Base-by-base conservation (phyloP, 2,329 filamentous ascomycete genomes). In the Cladosporium cucumerinum region DNA sequence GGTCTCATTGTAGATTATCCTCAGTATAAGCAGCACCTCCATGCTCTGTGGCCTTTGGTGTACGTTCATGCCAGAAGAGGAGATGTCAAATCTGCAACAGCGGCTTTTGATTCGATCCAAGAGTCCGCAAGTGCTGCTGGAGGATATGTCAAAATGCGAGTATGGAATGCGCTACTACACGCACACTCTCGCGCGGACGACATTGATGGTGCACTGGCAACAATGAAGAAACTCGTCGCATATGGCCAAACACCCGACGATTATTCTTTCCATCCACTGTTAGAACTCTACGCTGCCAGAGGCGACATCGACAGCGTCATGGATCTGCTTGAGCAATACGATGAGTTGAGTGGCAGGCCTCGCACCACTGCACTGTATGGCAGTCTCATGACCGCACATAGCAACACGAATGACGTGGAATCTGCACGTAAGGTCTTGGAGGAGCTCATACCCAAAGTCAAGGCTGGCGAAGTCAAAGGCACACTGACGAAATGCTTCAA, bases 131-230 rank as follows among this genome's bases (percentile, higher is more conserved):
- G 25, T 21, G 61, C 62, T 39, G 65, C 73, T n/a, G 60, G n/a
- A 65, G 70, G 30, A n/a, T n/a, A 21, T 21, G 51, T 88, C 7
- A 85, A 87, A 68, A 75, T 83, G 1, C 74, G 81, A 39, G 86
- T 85, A 67, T 96, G 90, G 89, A 96, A 96, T 72, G 87, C 88
- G 25, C 77, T 97, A 30, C 81, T 98, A 54, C 86, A 89, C 71
- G 88, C 89, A 2, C 85, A 93, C 76, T 82, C 84, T 21, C 87
- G 86, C 69, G 84, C 85, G 0, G 82, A 86, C 57, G 87, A 95
- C 72, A 84, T 91, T 51, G 81, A 86, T n/a, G 85, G 86, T 6
- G 89, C 88, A 14, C 79, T 91, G 64, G 74, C 80, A 7, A 82
- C 84, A 57, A 93, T 96, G 71, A 82, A 87, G 21, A 78, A 83